Conservation (phyloP, 148 eudicot genomes). For the Dianthus caryophyllus region DNA sequence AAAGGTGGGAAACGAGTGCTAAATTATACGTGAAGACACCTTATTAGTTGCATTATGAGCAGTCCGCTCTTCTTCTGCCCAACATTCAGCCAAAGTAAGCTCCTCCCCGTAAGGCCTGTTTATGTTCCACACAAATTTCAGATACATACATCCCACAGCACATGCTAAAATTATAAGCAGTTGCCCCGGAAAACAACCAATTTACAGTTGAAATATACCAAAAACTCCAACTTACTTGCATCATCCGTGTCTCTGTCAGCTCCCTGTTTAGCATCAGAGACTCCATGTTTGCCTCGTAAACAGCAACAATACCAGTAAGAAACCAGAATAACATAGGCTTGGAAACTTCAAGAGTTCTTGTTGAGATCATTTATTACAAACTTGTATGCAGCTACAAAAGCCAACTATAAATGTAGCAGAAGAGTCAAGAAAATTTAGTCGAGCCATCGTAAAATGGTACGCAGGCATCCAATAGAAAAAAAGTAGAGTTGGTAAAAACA, state of each 20-base stretch:
- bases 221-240: constrained; percentile 69
- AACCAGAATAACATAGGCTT: background rate
- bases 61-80: constrained; percentile 93
- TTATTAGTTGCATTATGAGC: constrained; percentile 91
- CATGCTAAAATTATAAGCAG: background rate
- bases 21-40: constrained; percentile 34
- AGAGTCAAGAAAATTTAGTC: background rate
- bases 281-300: constrained; percentile 84
- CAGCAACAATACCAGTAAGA: constrained; percentile 10
- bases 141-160: too few species aligned
- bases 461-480: background rate
- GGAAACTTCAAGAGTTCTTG: background rate
- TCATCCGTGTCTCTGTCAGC: constrained; percentile 94
- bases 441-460: too few species aligned
- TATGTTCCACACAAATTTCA: constrained; percentile 7
- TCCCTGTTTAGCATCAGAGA: constrained; percentile 90
- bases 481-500: background rate
- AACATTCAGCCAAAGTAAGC: constrained; percentile 78
- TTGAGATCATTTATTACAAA: background rate
- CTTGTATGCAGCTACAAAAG: background rate
- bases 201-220: constrained; percentile 7
- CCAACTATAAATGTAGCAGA: constrained; percentile 1
- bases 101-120: constrained; percentile 92
- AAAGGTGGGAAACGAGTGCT: background rate
- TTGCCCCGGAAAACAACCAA: background rate